These are phyloP conservation scores for Venturiaceae sp. DNA, from an alignment of 2,329 filamentous ascomycete species.

Conservation along the genomic window DNA sequence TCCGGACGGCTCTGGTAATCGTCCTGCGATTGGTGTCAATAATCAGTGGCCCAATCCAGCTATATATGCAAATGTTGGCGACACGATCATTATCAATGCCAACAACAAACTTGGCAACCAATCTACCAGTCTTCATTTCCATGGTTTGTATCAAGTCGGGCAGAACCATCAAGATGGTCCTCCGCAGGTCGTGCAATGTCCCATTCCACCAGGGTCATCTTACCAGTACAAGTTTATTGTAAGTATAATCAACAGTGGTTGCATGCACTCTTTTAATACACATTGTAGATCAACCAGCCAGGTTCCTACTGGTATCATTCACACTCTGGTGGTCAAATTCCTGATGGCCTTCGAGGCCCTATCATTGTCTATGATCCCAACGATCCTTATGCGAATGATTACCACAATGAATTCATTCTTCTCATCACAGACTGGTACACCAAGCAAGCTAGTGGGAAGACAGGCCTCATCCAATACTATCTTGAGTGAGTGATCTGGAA, in stretches of 20 bases:
- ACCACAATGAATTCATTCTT: conserved; percentile 51
- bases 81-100: conserved; percentile 16
- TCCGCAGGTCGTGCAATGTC: conserved; percentile 6
- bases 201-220: conserved; percentile 3
- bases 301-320: conserved; percentile 69
- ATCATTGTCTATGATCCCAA: conserved; percentile 54
- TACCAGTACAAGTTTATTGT: conserved; percentile 10
- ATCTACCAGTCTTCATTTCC: conserved; percentile 8
- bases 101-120: conserved; percentile 5
- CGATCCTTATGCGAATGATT: conserved; percentile 44
- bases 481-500: too few species aligned
- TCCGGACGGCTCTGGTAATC: too few species aligned
- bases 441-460: conserved; percentile 32
- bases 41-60: conserved; percentile 17
- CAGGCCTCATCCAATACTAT: too few species aligned
- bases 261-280: neutral
- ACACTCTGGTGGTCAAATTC: conserved; percentile 54
- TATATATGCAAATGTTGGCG: conserved; percentile 43
- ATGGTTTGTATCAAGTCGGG: conserved; percentile 7
- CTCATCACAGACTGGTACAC: conserved; percentile 72
- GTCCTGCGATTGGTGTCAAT: conserved; percentile 8
- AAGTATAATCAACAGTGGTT: conserved; percentile 6
- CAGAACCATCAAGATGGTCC: conserved; percentile 5
- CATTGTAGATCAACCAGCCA: too few species aligned
- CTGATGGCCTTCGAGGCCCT: conserved; percentile 59